phyloP scores from a whole-genome alignment of 371 early-diverging fungal genomes.

The Coemansia sp. region DNA sequence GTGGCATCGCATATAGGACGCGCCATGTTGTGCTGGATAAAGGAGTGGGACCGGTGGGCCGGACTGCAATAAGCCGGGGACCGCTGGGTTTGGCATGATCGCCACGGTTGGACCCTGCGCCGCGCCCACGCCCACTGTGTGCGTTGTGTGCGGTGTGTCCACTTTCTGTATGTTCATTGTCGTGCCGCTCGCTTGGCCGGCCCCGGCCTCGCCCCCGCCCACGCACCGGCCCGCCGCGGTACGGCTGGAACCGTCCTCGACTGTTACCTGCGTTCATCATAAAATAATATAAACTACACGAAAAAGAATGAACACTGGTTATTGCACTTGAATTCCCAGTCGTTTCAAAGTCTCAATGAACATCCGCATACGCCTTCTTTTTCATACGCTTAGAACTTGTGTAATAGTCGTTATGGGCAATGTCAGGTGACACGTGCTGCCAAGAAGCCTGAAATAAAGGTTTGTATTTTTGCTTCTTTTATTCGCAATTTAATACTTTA shows the following conservation, averaged over 20 bases:
- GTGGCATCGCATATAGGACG: conserved; percentile 31
- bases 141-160: not conserved
- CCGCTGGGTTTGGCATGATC: conserved; percentile 6
- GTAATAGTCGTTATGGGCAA: not conserved
- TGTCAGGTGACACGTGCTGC: not conserved
- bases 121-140: not conserved
- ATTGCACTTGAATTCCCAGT: too few species aligned
- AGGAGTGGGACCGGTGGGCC: conserved; percentile 21
- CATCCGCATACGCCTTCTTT: too few species aligned
- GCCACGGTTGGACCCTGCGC: not conserved
- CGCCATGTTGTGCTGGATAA: conserved; percentile 28
- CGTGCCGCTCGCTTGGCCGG: not conserved
- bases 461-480: not conserved
- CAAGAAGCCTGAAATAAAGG: too few species aligned
- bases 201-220: conserved; percentile 9
- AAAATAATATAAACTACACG: too few species aligned
- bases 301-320: not conserved
- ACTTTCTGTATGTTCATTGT: not conserved
- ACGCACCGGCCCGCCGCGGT: not conserved
- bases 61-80: conserved; percentile 19
- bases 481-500: not conserved
- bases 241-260: conserved; percentile 1
- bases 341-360: too few species aligned
- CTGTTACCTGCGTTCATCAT: not conserved
- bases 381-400: too few species aligned